Evolutionary conservation across 2,329 filamentous ascomycete species (phyloP).

Genomic region (Claviceps fusiformis): DNA sequence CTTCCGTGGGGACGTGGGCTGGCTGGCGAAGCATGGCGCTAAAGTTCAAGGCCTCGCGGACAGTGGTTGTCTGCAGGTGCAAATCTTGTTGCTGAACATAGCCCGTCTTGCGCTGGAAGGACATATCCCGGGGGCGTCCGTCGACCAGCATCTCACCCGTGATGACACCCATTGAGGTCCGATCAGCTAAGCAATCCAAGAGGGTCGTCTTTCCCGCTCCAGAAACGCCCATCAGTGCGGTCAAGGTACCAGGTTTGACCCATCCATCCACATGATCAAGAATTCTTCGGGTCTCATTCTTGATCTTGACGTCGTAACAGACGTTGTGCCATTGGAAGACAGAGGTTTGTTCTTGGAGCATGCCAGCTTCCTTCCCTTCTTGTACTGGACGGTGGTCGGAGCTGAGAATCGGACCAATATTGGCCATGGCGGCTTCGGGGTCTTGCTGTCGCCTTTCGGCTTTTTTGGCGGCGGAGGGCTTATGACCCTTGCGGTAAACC

Average conservation of each 20-base stretch:
- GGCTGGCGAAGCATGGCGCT: constrained; percentile 78
- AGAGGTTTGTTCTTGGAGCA: constrained; percentile 46
- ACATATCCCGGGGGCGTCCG: constrained; percentile 54
- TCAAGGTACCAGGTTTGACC: constrained; percentile 85
- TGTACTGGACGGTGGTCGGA: constrained; percentile 25
- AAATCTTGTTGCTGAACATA: constrained; percentile 91
- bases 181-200: constrained; percentile 71
- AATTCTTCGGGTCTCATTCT: constrained; percentile 59
- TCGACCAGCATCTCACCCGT: constrained; percentile 66
- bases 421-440: constrained; percentile 34
- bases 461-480: constrained; percentile 41
- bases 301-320: constrained; percentile 67
- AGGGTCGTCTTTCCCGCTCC: constrained; percentile 93
- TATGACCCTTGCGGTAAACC: constrained; percentile 58
- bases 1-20: constrained; percentile 51
- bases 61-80: constrained; percentile 70
- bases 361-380: constrained; percentile 27
- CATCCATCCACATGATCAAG: constrained; percentile 80
- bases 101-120: constrained; percentile 84
- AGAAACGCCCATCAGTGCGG: constrained; percentile 80
- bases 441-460: constrained; percentile 52
- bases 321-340: constrained; percentile 81
- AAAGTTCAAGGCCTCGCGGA: constrained; percentile 78
- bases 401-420: constrained; percentile 35
- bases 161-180: constrained; percentile 80